Evolutionary conservation across 1,284 basidiomycete genomes (phyloP).

Genomic region (Ceratobasidium sp.): DNA sequence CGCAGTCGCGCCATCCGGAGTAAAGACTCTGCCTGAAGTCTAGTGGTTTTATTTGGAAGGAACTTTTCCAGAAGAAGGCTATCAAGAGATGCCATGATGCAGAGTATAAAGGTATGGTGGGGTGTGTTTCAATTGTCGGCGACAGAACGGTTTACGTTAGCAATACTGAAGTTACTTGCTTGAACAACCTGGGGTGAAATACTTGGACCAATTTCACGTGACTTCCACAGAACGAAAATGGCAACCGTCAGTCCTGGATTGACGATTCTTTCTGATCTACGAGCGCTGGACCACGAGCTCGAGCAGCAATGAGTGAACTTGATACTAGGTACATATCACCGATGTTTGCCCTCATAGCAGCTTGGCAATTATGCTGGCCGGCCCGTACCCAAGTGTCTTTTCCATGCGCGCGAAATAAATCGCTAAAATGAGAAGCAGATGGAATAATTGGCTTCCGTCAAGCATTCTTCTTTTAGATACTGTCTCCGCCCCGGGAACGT

Average conservation of each 20-base stretch:
- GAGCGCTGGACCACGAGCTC: too few species aligned
- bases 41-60: slow-evolving; percentile 40
- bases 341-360: slow-evolving; percentile 32
- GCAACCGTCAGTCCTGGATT: background rate
- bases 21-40: slow-evolving; percentile 41
- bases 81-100: slow-evolving; percentile 32
- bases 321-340: slow-evolving; percentile 3
- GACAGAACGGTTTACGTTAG: background rate
- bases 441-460: slow-evolving; percentile 15
- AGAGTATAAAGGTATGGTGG: too few species aligned
- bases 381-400: background rate
- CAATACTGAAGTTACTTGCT: background rate
- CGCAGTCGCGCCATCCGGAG: slow-evolving; percentile 39
- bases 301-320: too few species aligned
- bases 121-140: background rate
- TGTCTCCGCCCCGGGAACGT: slow-evolving; percentile 20
- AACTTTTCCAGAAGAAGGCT: slow-evolving; percentile 41
- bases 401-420: background rate
- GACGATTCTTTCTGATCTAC: background rate
- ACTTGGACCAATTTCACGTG: slow-evolving; percentile 29
- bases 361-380: background rate
- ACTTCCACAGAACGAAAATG: background rate
- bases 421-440: slow-evolving; percentile 36
- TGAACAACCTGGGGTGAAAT: background rate
- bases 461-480: slow-evolving; percentile 31